Evolutionary conservation across 495 filamentous ascomycete species (phyloP).

Genomic region (Aspergillus carlsbadensis): DNA sequence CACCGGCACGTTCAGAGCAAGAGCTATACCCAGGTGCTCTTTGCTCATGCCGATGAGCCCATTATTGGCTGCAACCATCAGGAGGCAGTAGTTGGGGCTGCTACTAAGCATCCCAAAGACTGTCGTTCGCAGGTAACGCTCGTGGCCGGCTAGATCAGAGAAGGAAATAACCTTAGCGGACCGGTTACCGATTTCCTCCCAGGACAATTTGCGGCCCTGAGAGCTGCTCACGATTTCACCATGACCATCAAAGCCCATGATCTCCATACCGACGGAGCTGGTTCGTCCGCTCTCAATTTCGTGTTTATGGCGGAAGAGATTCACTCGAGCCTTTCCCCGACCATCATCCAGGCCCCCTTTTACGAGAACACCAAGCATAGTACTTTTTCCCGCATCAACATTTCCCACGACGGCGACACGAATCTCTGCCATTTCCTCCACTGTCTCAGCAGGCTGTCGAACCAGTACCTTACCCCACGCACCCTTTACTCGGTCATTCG

Average conservation of each 20-base stretch:
- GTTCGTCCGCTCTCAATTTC: conserved; percentile 95
- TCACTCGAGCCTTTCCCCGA: conserved; percentile 88
- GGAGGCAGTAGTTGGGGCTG: conserved; percentile 94
- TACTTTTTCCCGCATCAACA: conserved; percentile 96
- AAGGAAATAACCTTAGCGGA: conserved; percentile 96
- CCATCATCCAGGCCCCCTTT: conserved; percentile 96
- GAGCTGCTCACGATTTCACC: conserved; percentile 83
- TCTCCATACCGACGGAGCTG: conserved; percentile 96
- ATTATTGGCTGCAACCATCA: conserved; percentile 99
- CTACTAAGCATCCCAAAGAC: conserved; percentile 94
- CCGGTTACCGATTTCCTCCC: conserved; percentile 96
- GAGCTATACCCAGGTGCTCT: conserved; percentile 93
- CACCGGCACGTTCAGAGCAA: conserved; percentile 93
- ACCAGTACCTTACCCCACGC: conserved; percentile 82
- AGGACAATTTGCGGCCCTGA: conserved; percentile 84
- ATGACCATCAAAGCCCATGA: conserved; percentile 92
- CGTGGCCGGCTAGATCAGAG: conserved; percentile 93
- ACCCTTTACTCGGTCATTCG: conserved; percentile 63
- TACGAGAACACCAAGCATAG: conserved; percentile 93
- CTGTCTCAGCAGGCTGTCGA: conserved; percentile 65
- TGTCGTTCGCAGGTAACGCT: conserved; percentile 92
- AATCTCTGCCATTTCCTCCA: conserved; percentile 93
- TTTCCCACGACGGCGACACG: conserved; percentile 96
- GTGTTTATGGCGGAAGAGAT: conserved; percentile 96
- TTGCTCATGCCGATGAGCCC: conserved; percentile 97